Conservation (phyloP, 768 basidiomycete genomes). For the Lactarius indigo region DNA sequence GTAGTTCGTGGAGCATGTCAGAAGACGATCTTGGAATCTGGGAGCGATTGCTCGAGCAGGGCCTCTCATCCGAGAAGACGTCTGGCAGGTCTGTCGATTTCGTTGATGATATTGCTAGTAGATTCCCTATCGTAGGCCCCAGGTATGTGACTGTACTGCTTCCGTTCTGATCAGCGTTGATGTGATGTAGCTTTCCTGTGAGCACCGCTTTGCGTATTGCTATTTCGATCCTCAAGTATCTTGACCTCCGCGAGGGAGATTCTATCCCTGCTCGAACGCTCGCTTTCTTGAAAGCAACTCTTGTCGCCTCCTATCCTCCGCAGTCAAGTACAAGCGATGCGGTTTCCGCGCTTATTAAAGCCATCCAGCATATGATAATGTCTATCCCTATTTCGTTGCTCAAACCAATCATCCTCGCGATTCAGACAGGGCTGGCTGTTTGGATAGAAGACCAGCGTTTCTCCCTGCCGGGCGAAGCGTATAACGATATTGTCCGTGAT, state of each 20-base stretch:
- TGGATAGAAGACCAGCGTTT: constrained; percentile 18
- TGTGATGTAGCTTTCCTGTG: constrained; percentile 6
- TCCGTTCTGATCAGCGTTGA: neutral
- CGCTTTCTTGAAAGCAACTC: constrained; percentile 1
- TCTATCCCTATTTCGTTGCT: constrained; percentile 1
- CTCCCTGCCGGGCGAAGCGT: constrained; percentile 1
- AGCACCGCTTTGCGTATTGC: constrained; percentile 9
- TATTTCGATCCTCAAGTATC: constrained; percentile 5
- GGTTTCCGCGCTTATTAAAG: neutral
- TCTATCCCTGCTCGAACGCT: neutral
- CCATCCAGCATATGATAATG: neutral
- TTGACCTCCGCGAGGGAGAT: constrained; percentile 6
- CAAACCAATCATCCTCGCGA: neutral
- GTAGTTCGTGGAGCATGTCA: constrained; percentile 20
- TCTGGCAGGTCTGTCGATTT: neutral
- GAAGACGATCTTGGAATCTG: constrained; percentile 17
- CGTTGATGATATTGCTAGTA: constrained; percentile 6
- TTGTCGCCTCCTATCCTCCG: constrained; percentile 15
- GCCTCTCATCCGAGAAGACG: neutral
- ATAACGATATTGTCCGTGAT: constrained; percentile 15
- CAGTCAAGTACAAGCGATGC: neutral
- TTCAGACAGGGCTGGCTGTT: constrained; percentile 12
- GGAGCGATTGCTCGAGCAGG: constrained; percentile 10
- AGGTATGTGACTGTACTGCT: neutral
- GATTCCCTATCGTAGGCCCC: constrained; percentile 5